Base-by-base conservation (phyloP, 306 rosid genomes). In the Fragaria iinumae region DNA sequence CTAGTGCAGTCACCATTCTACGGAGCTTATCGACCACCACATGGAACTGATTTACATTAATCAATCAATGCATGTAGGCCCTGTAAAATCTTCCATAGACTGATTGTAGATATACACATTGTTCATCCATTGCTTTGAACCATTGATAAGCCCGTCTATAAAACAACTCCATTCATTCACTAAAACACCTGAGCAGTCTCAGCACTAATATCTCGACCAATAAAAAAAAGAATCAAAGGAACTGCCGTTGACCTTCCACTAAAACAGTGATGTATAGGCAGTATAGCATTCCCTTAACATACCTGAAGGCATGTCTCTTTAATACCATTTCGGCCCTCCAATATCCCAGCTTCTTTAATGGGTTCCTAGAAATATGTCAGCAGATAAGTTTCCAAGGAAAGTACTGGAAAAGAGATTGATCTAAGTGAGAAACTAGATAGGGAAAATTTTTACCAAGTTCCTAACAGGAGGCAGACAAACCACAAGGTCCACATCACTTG, bases 241-340 rank as follows among this genome's bases (percentile, higher is more conserved):
- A 25, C 53, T 41, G 52, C 10, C 52, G 21, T 20, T 29, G 1
- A 41, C 34, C 17, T 67, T 52, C 20, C 43, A n/a, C 53, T 45
- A 38, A 57, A 49, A 38, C 14, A 69, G 8, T 32, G 4, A 75
- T 6, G 27, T 27, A 27, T 27, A 27, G 27, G 27, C 27, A 27
- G 14, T 39, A 43, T 41, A 53, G 8, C 45, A 55, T 53, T 73
- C 69, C 66, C 63, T 48, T 14, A 77, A 81, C 50, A 49, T 90
- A 93, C 98, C 98, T 93, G 98, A 80, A 93, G 98, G 85, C 98
- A 91, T 16, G 98, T 93, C 88, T 93, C 98, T 84, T 93, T 93
- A 39, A 93, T 93, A 75, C 98, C 98, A 87, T 93, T 93, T 69
- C 98, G 97, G 29, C 98, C 98, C 86, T 93, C 98, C 84, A 93